Percentiles rank a stretch among this genome's conserved stretches.
phyloP scores from a whole-genome alignment of 1,139 yeast genomes.

The Sugiyamaella neomexicana region DNA sequence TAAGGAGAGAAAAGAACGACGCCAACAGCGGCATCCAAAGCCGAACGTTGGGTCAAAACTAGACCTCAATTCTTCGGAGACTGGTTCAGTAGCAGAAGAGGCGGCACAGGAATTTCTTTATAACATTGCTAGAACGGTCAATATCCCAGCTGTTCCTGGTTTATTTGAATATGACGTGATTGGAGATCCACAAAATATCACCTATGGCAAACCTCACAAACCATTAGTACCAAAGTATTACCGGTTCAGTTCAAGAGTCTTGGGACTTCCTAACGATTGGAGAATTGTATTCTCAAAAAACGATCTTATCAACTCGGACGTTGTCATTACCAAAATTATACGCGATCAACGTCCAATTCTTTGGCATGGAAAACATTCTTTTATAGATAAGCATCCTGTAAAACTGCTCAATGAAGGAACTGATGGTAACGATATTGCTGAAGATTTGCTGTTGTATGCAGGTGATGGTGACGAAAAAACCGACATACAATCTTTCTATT shows the following conservation, averaged over 20 bases:
- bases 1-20: background rate
- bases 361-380: conserved; percentile 9
- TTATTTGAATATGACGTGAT: conserved; percentile 16
- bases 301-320: conserved; percentile 10
- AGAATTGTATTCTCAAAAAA: conserved; percentile 9
- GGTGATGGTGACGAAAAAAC: conserved; percentile 6
- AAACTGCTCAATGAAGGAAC: conserved; percentile 1
- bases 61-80: background rate
- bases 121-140: background rate
- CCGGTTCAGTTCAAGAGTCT: conserved; percentile 16
- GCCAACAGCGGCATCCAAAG: background rate
- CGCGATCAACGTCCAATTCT: conserved; percentile 2
- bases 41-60: background rate
- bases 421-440: background rate
- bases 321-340: background rate
- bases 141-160: background rate
- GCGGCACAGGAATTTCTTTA: conserved; percentile 6
- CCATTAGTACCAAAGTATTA: conserved; percentile 20
- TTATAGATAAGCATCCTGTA: conserved; percentile 5
- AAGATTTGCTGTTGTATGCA: background rate
- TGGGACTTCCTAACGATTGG: conserved; percentile 13
- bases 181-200: conserved; percentile 21
- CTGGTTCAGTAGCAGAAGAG: too few species aligned
- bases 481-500: conserved; percentile 2
- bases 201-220: conserved; percentile 22